Percentiles rank a stretch among this genome's conserved stretches.
Conservation (phyloP, 192 early-diverging fungal genomes). For the Coemansia sp. region DNA sequence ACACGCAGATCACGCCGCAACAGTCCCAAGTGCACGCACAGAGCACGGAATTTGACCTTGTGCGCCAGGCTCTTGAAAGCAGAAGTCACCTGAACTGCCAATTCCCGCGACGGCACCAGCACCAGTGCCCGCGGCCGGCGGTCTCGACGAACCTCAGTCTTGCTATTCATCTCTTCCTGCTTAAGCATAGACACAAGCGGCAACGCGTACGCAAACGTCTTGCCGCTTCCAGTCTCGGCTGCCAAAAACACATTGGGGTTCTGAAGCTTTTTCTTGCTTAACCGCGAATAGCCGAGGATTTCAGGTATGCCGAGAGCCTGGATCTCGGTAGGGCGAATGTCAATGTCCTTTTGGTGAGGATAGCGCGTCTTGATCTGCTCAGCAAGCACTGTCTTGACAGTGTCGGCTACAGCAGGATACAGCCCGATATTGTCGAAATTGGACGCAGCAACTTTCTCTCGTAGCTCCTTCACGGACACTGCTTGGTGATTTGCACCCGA, state of each 20-base stretch:
- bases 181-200: constrained; percentile 78
- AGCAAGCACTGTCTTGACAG: constrained; percentile 28
- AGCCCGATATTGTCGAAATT: constrained; percentile 68
- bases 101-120: constrained; percentile 84
- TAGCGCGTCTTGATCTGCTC: constrained; percentile 8
- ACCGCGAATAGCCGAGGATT: constrained; percentile 47
- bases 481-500: not conserved
- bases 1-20: constrained; percentile 50
- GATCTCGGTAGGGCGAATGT: constrained; percentile 70
- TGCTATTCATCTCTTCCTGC: constrained; percentile 41
- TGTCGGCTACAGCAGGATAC: constrained; percentile 53
- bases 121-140: constrained; percentile 80
- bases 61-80: constrained; percentile 75
- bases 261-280: not conserved
- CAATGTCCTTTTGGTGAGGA: constrained; percentile 14
- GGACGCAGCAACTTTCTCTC: constrained; percentile 11
- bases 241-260: constrained; percentile 64
- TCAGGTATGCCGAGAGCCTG: constrained; percentile 82
- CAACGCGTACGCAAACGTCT: constrained; percentile 84
- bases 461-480: constrained; percentile 19
- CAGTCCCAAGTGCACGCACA: constrained; percentile 59
- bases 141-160: constrained; percentile 57
- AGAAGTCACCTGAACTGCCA: constrained; percentile 73
- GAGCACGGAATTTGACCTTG: constrained; percentile 61
- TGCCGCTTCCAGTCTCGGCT: constrained; percentile 90